Base-by-base conservation (phyloP, 2,329 filamentous ascomycete genomes). In the Talaromyces marneffei region DNA sequence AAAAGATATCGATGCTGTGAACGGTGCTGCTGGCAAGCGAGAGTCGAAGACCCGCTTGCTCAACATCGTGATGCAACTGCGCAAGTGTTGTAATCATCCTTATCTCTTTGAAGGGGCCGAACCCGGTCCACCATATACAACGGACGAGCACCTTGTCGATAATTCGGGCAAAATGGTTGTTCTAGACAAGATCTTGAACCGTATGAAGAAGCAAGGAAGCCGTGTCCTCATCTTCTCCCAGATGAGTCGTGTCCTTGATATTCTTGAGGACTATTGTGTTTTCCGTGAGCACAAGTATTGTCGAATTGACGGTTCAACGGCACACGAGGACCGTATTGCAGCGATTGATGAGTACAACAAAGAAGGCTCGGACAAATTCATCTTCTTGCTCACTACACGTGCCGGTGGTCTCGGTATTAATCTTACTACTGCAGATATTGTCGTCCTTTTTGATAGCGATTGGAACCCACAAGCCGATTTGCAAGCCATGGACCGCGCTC, bases 271-370 rank as follows among this genome's bases (percentile, higher is more conserved):
- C 74, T 99, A 99, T 76, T 97, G 93, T 66, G 92, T 97, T 48
- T 96, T 99, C 82, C 85, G 92, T 62, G 88, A 91, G 33, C 97
- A 90, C 78, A 89, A 96, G 65, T 99, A 99, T 78, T 97, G 92
- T 76, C 90, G 94, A 71, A 99, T 99, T 65, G 94, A 99, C 72
- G 94, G 94, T 71, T 88, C 92, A 53, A 99, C 94, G 14, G 93
- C 94, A 0, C 94, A 99, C 69, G 94, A 99, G 75, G 94, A 99
- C 72, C 92, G 94, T 74, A 97, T 99, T 71, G 88, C 91, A 25
- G 94, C 93, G 44, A 99, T 99, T 69, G 94, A 99, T 70, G 92
- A 97, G 10, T 99, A 99, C 84, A 99, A 99, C 80, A 96, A 90
- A 76, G 89, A 91, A 3, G 91, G 83, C 1, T 97, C 94, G 0